Percentiles rank a stretch among this genome's conserved stretches.
phyloP scores from a whole-genome alignment of 2,329 filamentous ascomycete species.

The Scedosporium boydii region DNA sequence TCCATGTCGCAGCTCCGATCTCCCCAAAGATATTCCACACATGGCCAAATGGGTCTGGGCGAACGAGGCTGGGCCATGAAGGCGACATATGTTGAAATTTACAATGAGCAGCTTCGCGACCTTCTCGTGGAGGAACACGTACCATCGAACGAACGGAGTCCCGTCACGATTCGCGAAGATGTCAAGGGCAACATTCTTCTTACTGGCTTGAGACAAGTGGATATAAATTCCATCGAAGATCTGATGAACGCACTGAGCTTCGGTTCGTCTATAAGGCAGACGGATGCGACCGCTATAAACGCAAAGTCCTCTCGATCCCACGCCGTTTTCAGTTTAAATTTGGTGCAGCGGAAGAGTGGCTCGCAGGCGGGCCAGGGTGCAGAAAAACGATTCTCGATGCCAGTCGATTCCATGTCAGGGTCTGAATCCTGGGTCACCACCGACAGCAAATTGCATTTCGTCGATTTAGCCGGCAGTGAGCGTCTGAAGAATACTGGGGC shows the following conservation, averaged over 20 bases:
- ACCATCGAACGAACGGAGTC: slow-evolving; percentile 58
- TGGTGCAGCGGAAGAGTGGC: slow-evolving; percentile 72
- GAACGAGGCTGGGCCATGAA: slow-evolving; percentile 86
- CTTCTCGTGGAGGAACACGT: slow-evolving; percentile 71
- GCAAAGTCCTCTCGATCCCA: slow-evolving; percentile 96
- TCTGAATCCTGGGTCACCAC: slow-evolving; percentile 68
- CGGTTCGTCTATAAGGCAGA: slow-evolving; percentile 89
- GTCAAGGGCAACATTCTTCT: slow-evolving; percentile 88
- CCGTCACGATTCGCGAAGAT: slow-evolving; percentile 90
- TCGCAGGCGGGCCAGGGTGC: slow-evolving; percentile 39
- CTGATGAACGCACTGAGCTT: slow-evolving; percentile 82
- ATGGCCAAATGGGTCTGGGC: slow-evolving; percentile 26
- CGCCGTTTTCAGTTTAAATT: slow-evolving; percentile 90
- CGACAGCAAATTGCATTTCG: slow-evolving; percentile 97
- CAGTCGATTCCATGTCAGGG: slow-evolving; percentile 67
- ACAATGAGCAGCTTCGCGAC: slow-evolving; percentile 93
- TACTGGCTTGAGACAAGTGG: slow-evolving; percentile 78
- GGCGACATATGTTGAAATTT: slow-evolving; percentile 94
- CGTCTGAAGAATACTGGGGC: slow-evolving; percentile 94
- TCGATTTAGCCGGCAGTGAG: slow-evolving; percentile 94
- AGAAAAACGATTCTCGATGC: slow-evolving; percentile 83
- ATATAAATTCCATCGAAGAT: slow-evolving; percentile 87
- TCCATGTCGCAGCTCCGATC: slow-evolving; percentile 71
- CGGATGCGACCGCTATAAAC: slow-evolving; percentile 93
- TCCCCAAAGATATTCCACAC: slow-evolving; percentile 59